phyloP scores from a whole-genome alignment of 108 stramenopile species.

The Bacterosira constricta region DNA sequence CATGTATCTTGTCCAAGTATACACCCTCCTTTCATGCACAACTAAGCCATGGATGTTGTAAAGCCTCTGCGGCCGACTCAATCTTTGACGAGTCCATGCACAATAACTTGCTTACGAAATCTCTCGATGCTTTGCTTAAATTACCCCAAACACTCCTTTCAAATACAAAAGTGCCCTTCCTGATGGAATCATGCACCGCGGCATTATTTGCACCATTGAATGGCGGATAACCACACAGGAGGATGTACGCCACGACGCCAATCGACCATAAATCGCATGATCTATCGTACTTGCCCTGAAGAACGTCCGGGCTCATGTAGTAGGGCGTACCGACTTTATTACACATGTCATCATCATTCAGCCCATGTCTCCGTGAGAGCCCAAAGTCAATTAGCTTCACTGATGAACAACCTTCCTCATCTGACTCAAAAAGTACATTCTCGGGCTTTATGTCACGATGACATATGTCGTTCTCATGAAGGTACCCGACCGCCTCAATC shows the following conservation, averaged over 20 bases:
- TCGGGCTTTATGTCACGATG: constrained; percentile 98
- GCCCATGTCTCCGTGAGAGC: constrained; percentile 10
- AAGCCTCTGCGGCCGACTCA: not conserved
- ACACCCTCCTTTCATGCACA: not conserved
- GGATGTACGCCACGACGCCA: constrained; percentile 85
- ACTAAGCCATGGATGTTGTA: not conserved
- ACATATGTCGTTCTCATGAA: constrained; percentile 91
- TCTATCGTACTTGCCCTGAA: constrained; percentile 71
- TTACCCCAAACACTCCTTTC: not conserved
- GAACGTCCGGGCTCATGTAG: constrained; percentile 83
- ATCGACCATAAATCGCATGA: constrained; percentile 88
- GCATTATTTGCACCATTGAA: constrained; percentile 79
- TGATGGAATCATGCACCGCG: not conserved
- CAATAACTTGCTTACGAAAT: not conserved
- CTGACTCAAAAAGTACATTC: constrained; percentile 73
- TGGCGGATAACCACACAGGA: constrained; percentile 91
- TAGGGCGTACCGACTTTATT: constrained; percentile 79
- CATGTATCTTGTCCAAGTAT: too few species aligned
- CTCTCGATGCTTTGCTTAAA: not conserved
- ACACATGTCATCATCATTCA: constrained; percentile 49
- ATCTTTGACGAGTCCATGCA: not conserved
- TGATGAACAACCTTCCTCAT: constrained; percentile 7
- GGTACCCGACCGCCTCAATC: constrained; percentile 76
- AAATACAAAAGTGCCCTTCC: not conserved
- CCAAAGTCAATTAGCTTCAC: constrained; percentile 40